Evolutionary conservation across 148 eudicot genomes (phyloP).

Genomic region (Chenopodium berlandieri): DNA sequence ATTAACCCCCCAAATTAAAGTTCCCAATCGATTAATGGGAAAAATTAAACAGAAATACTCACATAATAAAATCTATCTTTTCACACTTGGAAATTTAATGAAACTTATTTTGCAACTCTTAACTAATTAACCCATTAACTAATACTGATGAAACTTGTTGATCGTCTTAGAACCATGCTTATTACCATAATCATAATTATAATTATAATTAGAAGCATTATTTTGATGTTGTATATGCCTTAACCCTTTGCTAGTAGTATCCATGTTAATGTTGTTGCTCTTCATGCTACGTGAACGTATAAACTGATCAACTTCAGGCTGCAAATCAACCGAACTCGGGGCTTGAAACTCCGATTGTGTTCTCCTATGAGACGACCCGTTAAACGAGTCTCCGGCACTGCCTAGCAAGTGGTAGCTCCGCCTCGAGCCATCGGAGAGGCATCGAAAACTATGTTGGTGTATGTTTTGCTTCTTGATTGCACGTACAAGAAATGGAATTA

Average conservation of each 20-base stretch:
- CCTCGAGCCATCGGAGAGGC: conserved; percentile 30
- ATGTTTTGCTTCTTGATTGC: conserved; percentile 28
- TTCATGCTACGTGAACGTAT: conserved; percentile 32
- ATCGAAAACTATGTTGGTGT: conserved; percentile 20
- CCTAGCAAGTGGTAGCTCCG: conserved; percentile 29
- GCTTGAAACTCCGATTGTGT: conserved; percentile 32
- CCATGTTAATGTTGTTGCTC: not conserved
- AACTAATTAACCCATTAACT: not conserved
- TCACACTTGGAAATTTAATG: not conserved
- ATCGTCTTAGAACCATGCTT: conserved; percentile 6
- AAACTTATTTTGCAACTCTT: not conserved
- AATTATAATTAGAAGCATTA: conserved; percentile 11
- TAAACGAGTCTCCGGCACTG: conserved; percentile 9
- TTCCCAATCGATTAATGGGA: not conserved
- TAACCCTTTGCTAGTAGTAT: not conserved
- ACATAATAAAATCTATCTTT: not conserved
- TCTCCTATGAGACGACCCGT: conserved; percentile 30
- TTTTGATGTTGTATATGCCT: conserved; percentile 21
- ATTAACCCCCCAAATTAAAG: not conserved
- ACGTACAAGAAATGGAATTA: conserved; percentile 33
- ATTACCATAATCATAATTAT: conserved; percentile 6
- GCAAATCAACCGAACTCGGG: conserved; percentile 20
- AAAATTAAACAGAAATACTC: not conserved
- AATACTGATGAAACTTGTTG: conserved; percentile 20
- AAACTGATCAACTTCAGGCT: conserved; percentile 26